These are phyloP conservation scores for Plasmodium gallinaceum DNA, from an alignment of 169 alveolate genomes.

Conservation along the genomic window DNA sequence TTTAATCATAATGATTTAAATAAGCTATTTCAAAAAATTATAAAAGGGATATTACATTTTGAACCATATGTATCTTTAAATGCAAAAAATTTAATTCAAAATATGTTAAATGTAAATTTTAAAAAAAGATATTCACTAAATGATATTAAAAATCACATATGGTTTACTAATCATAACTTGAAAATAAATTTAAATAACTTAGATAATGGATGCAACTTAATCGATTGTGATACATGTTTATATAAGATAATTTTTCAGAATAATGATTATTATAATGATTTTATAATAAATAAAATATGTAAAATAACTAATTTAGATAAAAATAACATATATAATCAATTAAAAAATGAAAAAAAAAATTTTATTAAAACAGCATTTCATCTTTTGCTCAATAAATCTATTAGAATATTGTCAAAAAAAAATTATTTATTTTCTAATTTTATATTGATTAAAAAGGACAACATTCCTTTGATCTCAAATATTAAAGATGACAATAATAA, in stretches of 20 bases:
- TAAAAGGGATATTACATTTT: slow-evolving; percentile 78
- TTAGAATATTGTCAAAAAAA: slow-evolving; percentile 20
- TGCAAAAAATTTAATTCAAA: slow-evolving; percentile 68
- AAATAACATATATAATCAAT: background rate
- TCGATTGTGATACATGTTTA: slow-evolving; percentile 47
- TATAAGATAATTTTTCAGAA: slow-evolving; percentile 18
- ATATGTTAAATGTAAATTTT: slow-evolving; percentile 73
- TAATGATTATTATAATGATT: slow-evolving; percentile 15
- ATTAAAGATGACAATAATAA: background rate
- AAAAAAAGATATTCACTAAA: slow-evolving; percentile 37
- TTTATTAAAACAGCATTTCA: slow-evolving; percentile 38
- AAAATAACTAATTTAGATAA: slow-evolving; percentile 21
- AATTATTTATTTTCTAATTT: slow-evolving; percentile 10
- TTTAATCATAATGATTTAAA: slow-evolving; percentile 95
- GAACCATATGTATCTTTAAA: slow-evolving; percentile 42
- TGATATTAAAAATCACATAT: slow-evolving; percentile 45
- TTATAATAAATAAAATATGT: slow-evolving; percentile 28
- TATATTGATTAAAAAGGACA: background rate
- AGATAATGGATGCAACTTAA: slow-evolving; percentile 19
- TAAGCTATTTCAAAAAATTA: slow-evolving; percentile 78
- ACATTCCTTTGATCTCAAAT: background rate
- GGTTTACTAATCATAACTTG: slow-evolving; percentile 36
- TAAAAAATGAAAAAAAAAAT: slow-evolving; percentile 24
- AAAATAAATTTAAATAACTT: background rate
- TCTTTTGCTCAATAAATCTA: slow-evolving; percentile 51